Evolutionary conservation across 2,329 filamentous ascomycete species (phyloP).

Genomic region (Kalmusia sp.): DNA sequence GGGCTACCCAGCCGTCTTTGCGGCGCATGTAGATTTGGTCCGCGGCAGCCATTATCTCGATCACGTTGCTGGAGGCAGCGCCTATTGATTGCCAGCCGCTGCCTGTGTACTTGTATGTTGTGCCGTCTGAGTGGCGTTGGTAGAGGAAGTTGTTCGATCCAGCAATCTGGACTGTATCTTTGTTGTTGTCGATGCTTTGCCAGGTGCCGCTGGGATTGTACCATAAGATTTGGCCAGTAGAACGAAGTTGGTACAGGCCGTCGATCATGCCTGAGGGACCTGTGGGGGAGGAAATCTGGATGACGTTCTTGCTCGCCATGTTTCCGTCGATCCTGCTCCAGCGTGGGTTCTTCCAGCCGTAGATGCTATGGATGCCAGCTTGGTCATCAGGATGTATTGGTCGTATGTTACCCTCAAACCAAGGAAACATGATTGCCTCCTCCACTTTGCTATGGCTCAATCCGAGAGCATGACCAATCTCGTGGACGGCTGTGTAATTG

Average conservation of each 20-base stretch:
- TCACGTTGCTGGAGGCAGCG: constrained; percentile 25
- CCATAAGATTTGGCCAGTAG: constrained; percentile 30
- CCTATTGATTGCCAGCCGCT: constrained; percentile 31
- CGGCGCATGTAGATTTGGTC: constrained; percentile 36
- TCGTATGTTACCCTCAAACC: constrained; percentile 30
- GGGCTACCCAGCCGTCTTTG: constrained; percentile 37
- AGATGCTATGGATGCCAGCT: constrained; percentile 34
- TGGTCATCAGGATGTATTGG: constrained; percentile 35
- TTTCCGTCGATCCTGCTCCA: constrained; percentile 33
- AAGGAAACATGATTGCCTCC: constrained; percentile 37
- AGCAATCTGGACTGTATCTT: constrained; percentile 33
- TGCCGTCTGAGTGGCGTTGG: constrained; percentile 37
- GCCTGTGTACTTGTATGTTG: constrained; percentile 29
- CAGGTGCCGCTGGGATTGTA: constrained; percentile 24
- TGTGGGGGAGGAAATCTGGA: constrained; percentile 26
- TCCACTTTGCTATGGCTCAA: constrained; percentile 37
- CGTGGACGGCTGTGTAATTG: constrained; percentile 35
- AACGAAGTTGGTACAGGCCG: constrained; percentile 37
- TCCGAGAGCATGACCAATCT: constrained; percentile 38
- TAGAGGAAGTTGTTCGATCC: constrained; percentile 32
- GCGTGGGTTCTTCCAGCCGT: constrained; percentile 36
- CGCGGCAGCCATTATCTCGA: constrained; percentile 34
- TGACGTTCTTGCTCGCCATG: constrained; percentile 20
- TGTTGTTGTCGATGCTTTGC: constrained; percentile 31
- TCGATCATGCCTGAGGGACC: constrained; percentile 16